Evolutionary conservation across 148 eudicot genomes (phyloP), one percentile per base, ranked within the genome.

Genomic region (Arctostaphylos glauca): DNA sequence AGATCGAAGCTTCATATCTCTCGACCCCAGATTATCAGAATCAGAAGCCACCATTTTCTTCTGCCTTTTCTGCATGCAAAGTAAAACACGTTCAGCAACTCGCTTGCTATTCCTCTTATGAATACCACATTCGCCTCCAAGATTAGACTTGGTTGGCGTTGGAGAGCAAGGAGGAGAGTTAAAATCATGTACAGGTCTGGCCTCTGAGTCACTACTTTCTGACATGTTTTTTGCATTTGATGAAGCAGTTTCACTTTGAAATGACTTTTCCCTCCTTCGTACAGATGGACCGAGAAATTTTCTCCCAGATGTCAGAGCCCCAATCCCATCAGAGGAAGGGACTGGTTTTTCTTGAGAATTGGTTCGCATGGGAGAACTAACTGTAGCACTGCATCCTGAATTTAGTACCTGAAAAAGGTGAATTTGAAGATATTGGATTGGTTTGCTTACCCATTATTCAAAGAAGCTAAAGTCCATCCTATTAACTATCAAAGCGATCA

Each of bases 181-280:
- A 78, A 84, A 77, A 81, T 92, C 92, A 64, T 83, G 86, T 78
- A 83, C 81, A 80, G 87, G 90, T 83, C 86, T 90, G 80, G 70
- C 86, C 81, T 94, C 99, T 78, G 98, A 97, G 81, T 90, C 98
- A 83, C 97, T 91, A 86, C 92, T 93, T 84, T 93, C 97, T 46
- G 94, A 92, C 78, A 87, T 79, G 77, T 91, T 89, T 83, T 80
- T 91, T 41, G 88, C 93, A 90, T 85, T 88, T 74, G 96, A 90
- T 25, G 97, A 92, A 79, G 93, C 94, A 91, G 92, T 92, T 84
- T 91, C 97, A 90, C 90, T 91, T 87, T 88, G 96, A 84, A 81
- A 87, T 83, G 89, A 88, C 78, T 92, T 97, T 79, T 88, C 87
- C 82, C 81, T 92, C 76, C 88, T 85, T 83, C 86, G 88, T 66